These are phyloP conservation scores for Gnomoniopsis sp. DNA, from an alignment of 2,329 filamentous ascomycete genomes.

Conservation along the genomic window DNA sequence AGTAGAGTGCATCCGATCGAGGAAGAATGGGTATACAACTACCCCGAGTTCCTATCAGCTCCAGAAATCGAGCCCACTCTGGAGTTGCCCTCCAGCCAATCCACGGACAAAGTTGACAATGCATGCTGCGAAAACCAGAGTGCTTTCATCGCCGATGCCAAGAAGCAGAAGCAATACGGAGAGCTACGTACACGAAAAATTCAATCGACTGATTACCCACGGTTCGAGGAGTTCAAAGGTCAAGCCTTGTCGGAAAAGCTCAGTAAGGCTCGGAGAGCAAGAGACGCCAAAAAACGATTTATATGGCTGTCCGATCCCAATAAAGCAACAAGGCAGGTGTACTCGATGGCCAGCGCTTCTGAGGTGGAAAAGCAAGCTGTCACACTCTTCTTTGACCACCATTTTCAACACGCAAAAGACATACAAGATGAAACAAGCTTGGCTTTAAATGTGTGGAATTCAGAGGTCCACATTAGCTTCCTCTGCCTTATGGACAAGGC, in stretches of 20 bases:
- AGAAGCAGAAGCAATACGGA: conserved; percentile 1
- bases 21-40: conserved; percentile 4
- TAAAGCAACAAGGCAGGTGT: fast-evolving
- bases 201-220: neutral
- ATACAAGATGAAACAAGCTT: neutral
- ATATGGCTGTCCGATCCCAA: neutral
- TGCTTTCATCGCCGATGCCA: neutral
- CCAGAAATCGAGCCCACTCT: neutral
- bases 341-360: neutral
- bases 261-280: neutral
- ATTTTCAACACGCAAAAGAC: neutral
- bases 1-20: neutral
- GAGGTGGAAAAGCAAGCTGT: neutral
- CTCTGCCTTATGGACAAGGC: neutral
- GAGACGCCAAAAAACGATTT: neutral
- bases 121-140: neutral
- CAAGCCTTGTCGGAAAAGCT: neutral
- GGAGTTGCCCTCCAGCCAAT: neutral
- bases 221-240: neutral
- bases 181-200: neutral
- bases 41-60: neutral
- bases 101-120: too few species aligned
- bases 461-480: neutral
- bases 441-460: neutral
- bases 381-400: neutral